Base-by-base conservation (phyloP, 1,139 yeast genomes). In the Candida albicans region DNA sequence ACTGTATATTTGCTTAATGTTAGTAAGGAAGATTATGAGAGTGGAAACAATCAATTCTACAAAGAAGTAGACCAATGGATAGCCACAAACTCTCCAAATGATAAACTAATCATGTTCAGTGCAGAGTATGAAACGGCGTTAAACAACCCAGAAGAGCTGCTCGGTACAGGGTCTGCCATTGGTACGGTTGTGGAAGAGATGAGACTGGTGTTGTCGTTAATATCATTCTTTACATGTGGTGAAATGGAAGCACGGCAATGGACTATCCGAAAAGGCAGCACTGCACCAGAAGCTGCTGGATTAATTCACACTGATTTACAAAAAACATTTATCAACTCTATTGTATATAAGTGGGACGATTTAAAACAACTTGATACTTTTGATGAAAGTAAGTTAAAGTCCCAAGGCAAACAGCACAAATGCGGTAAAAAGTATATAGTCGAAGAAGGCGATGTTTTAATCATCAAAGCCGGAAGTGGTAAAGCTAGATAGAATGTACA, bases 271-370 rank as follows among this genome's bases (percentile, higher is more conserved):
- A 69, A 75, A 52, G 88, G 91, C 28, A 82, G 88, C 30, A 75
- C 81, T 40, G 96, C 96, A 8, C 95, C 95, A 12, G 88, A 88
- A 50, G 97, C 96, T 1, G 98, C 98, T 0, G 96, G 96, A 22
- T 85, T 88, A 33, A 91, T 91, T 50, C 98, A 93, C 64, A 85
- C 91, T 7, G 97, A 90, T 63, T 70, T 90, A 47, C 85, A 85
- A 67, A 80, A 84, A 57, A 87, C 96, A 1, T 91, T 91, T 59
- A 83, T 91, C 48, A 78, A 81, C 53, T 96, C 96, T 8, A 87
- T 90, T 59, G 90, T 93, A 47, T 88, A 88, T 69, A 91, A 89
- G 62, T 91, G 82, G 70, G 75, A 75, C 9, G 98, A 95, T 59
- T 55, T 84, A 34, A 53, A 61, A 40, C 53, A 59, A 3, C 62